Conservation (phyloP, 169 alveolate genomes). For the Cryptosporidium viatorum region DNA sequence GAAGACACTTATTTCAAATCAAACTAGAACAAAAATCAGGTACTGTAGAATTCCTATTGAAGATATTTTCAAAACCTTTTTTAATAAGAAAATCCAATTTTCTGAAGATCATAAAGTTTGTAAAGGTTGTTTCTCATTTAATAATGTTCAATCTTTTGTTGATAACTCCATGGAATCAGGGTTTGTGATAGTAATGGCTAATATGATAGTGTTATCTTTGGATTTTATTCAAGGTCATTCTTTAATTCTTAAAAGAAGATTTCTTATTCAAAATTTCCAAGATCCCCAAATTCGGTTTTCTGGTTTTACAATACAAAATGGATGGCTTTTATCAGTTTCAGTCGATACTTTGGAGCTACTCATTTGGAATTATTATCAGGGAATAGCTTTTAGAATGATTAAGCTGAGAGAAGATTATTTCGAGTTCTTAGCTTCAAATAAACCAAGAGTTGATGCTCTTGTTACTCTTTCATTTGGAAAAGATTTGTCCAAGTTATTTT, state of each 20-base stretch:
- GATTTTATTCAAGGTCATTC: constrained; percentile 16
- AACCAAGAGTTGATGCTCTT: neutral
- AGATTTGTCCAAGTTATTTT: constrained; percentile 5
- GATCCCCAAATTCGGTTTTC: constrained; percentile 11
- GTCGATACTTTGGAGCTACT: constrained; percentile 5
- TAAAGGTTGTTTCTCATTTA: constrained; percentile 33
- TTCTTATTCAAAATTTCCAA: constrained; percentile 2
- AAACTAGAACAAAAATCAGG: neutral
- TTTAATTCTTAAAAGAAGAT: constrained; percentile 20
- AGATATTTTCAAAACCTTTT: neutral
- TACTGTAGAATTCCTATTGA: constrained; percentile 10
- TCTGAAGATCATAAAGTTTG: neutral
- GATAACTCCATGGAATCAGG: constrained; percentile 54
- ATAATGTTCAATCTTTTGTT: constrained; percentile 3
- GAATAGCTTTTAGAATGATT: constrained; percentile 45
- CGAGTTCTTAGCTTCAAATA: neutral
- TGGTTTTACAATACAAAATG: constrained; percentile 1
- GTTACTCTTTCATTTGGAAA: constrained; percentile 16
- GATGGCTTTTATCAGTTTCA: constrained; percentile 29
- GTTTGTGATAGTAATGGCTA: constrained; percentile 18
- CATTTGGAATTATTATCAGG: constrained; percentile 53
- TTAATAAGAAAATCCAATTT: neutral
- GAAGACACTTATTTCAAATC: neutral
- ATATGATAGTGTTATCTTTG: constrained; percentile 11
- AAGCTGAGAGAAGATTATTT: constrained; percentile 2